These are phyloP conservation scores for Cicer chorassanicum DNA, from an alignment of 306 rosid genomes.

Conservation along the genomic window DNA sequence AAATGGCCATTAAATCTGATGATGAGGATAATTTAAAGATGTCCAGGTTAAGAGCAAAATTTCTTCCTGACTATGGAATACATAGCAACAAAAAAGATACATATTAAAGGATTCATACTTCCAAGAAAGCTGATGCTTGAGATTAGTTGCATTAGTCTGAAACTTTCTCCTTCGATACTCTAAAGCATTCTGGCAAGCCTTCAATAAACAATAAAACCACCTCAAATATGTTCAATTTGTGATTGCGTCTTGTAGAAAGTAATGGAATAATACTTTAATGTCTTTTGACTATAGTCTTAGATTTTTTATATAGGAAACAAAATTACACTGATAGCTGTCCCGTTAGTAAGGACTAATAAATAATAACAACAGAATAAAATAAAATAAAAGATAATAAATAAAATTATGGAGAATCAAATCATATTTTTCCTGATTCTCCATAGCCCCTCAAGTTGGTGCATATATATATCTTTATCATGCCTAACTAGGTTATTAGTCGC, in stretches of 20 bases:
- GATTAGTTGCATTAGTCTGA: slow-evolving; percentile 60
- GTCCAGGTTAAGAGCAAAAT: background rate
- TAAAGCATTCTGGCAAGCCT: slow-evolving; percentile 80
- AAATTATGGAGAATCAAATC: no score
- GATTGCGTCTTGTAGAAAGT: background rate
- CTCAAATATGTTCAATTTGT: slow-evolving; percentile 1
- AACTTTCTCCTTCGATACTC: slow-evolving; percentile 61
- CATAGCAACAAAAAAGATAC: background rate
- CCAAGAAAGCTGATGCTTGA: slow-evolving; percentile 83
- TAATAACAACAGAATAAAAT: no score
- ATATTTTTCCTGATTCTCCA: no score
- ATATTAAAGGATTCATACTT: slow-evolving; percentile 58
- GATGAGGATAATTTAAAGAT: slow-evolving; percentile 28
- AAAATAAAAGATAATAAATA: no score
- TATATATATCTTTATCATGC: no score
- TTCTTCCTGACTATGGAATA: background rate
- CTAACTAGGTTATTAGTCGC: no score
- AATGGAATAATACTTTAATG: no score
- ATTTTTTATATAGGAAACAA: no score
- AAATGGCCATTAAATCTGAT: slow-evolving; percentile 81
- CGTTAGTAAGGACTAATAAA: no score
- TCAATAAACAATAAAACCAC: slow-evolving; percentile 25
- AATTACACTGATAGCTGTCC: no score
- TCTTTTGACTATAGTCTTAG: no score
- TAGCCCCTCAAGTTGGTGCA: no score